Base-by-base conservation (phyloP, 805 yeast species). In the Tanozyma kutaoensis region DNA sequence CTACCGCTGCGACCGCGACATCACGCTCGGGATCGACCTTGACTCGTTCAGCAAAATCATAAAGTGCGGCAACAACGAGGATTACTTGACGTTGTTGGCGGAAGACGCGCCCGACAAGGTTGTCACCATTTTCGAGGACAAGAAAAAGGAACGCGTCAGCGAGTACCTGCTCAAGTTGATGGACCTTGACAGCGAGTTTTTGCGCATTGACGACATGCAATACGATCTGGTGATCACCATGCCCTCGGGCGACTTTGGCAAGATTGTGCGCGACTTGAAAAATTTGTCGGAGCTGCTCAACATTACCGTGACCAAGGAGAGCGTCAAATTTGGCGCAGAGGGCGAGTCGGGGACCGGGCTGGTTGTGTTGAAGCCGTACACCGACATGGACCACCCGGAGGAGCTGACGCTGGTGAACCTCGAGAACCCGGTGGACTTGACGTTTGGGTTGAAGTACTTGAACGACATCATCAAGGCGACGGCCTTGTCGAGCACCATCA, bases 121-220 rank as follows among this genome's bases (percentile, higher is more conserved):
- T 24, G 53, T 76, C 39, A 58, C 93, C 38, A 72, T 81, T 25
- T 91, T 91, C 46, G 98, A 91, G 62, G 97, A 88, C 54, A 72
- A 80, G 42, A 72, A 71, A 55, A 82, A 74, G 55, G 97, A 86
- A 47, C 72, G 95, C 49, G 79, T 88, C 36, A 77, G 93, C 36
- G 97, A 88, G 62, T 91, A 80, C 57, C 69, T 78, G 26, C 68
- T 91, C 50, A 85, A 85, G 52, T 69, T 91, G 50, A 85, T 91
- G 95, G 94, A 88, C 48, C 84, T 91, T 40, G 97, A 91, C 52
- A 81, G 93, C 28, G 97, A 91, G 49, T 81, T 81, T 59, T 70
- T 91, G 44, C 76, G 80, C 43, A 81, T 91, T 49, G 97, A 93
- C 42, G 97, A 85, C 42, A 76, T 86, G 73, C 93, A 82, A 37